Conservation (phyloP, 768 basidiomycete genomes). For the Baorangia bicolor region DNA sequence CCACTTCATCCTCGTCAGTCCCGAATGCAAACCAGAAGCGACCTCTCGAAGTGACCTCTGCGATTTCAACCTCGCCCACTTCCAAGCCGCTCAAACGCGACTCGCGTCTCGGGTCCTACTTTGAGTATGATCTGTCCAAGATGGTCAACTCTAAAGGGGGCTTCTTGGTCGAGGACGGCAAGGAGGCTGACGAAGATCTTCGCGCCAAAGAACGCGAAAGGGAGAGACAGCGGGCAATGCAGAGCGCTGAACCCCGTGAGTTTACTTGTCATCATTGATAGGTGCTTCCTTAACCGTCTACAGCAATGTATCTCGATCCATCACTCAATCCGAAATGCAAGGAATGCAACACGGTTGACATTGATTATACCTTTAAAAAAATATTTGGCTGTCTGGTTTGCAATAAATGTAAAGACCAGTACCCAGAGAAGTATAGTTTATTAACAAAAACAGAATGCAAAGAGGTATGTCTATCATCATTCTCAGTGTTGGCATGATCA, state of each 20-base stretch:
- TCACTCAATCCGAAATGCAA: constrained; percentile 77
- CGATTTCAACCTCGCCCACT: constrained; percentile 62
- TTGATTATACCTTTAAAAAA: constrained; percentile 79
- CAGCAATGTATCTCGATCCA: constrained; percentile 79
- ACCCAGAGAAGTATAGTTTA: constrained; percentile 90
- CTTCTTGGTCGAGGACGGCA: constrained; percentile 88
- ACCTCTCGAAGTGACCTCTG: constrained; percentile 56
- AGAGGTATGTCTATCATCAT: constrained; percentile 53
- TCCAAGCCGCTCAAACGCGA: constrained; percentile 63
- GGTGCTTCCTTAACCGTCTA: background rate
- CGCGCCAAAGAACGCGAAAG: constrained; percentile 77
- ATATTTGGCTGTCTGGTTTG: constrained; percentile 87
- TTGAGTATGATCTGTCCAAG: constrained; percentile 96
- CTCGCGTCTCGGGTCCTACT: constrained; percentile 83
- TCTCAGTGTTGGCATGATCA: background rate
- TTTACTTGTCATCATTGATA: background rate
- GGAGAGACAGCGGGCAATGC: constrained; percentile 73
- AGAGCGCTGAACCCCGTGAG: constrained; percentile 72
- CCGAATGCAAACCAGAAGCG: constrained; percentile 76
- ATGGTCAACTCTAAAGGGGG: constrained; percentile 97
- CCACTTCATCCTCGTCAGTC: constrained; percentile 44
- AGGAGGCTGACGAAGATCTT: constrained; percentile 73
- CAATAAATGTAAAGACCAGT: constrained; percentile 84
- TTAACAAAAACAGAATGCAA: constrained; percentile 99
- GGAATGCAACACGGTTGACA: constrained; percentile 86